Conservation (phyloP, 2,329 filamentous ascomycete species). For the Alternaria sp. region DNA sequence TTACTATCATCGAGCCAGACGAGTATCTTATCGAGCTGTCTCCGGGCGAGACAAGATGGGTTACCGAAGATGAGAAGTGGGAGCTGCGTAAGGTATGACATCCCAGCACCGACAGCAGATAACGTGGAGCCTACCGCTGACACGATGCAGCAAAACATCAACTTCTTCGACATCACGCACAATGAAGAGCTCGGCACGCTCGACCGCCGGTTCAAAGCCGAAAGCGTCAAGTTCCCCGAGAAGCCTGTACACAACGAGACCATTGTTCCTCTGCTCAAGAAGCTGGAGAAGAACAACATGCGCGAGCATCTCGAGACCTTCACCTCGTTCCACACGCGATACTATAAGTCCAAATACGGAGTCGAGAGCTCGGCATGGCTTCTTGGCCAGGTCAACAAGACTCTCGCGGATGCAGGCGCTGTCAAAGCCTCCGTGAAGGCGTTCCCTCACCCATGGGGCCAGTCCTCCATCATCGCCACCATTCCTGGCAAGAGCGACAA, state of each 20-base stretch:
- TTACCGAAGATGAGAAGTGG: conserved; percentile 97
- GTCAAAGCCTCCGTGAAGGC: conserved; percentile 71
- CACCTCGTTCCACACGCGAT: conserved; percentile 80
- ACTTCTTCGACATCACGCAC: conserved; percentile 95
- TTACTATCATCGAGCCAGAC: conserved; percentile 38
- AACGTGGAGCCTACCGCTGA: conserved; percentile 21
- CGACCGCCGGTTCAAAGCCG: conserved; percentile 28
- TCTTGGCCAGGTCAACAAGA: conserved; percentile 73
- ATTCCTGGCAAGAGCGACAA: conserved; percentile 85
- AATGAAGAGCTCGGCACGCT: conserved; percentile 67
- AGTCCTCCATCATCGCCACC: conserved; percentile 88
- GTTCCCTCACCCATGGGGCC: conserved; percentile 85
- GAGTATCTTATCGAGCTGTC: conserved; percentile 75
- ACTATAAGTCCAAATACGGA: conserved; percentile 81
- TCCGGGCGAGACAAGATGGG: conserved; percentile 83
- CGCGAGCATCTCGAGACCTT: conserved; percentile 77
- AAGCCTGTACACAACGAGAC: conserved; percentile 70
- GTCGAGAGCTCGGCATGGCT: conserved; percentile 89
- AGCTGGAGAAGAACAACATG: conserved; percentile 79
- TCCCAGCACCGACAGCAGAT: background rate
- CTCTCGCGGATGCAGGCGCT: conserved; percentile 74
- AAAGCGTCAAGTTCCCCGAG: conserved; percentile 69
- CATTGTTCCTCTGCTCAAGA: conserved; percentile 69
- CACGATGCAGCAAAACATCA: conserved; percentile 71
- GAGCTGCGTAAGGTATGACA: conserved; percentile 75